Percentiles rank a stretch among this genome's conserved stretches.
Conservation (phyloP, 2,329 filamentous ascomycete genomes). For the Dendrostoma leiphaemia region DNA sequence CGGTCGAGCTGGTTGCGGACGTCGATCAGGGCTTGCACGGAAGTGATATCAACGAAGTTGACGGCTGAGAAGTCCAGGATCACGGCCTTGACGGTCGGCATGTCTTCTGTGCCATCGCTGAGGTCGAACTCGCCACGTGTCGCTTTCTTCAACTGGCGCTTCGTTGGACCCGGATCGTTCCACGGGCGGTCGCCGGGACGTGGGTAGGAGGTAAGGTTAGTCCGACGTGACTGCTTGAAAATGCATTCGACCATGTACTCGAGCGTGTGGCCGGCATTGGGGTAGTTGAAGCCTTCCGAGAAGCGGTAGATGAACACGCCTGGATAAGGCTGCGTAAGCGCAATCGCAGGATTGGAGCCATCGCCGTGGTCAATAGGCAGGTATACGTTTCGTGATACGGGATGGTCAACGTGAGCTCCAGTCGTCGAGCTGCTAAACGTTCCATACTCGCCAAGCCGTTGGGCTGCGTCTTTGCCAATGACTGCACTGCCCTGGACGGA, state of each 20-base stretch:
- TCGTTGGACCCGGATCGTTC: slow-evolving; percentile 84
- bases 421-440: slow-evolving; percentile 43
- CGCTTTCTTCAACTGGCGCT: slow-evolving; percentile 30
- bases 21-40: slow-evolving; percentile 88
- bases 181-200: slow-evolving; percentile 79
- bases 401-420: slow-evolving; percentile 33
- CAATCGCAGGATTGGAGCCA: slow-evolving; percentile 82
- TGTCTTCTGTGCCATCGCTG: slow-evolving; percentile 7
- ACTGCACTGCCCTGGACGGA: slow-evolving; percentile 77
- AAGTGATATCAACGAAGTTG: slow-evolving; percentile 92
- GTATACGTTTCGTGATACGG: slow-evolving; percentile 72
- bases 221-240: slow-evolving; percentile 71
- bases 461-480: slow-evolving; percentile 57
- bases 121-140: slow-evolving; percentile 22
- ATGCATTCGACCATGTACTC: slow-evolving; percentile 73
- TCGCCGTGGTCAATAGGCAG: slow-evolving; percentile 84
- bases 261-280: slow-evolving; percentile 86
- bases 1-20: slow-evolving; percentile 90
- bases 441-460: slow-evolving; percentile 52
- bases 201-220: slow-evolving; percentile 64
- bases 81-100: slow-evolving; percentile 56
- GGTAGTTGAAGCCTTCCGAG: slow-evolving; percentile 93
- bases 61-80: slow-evolving; percentile 93
- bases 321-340: slow-evolving; percentile 79
- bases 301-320: slow-evolving; percentile 97